Conservation (phyloP, 495 filamentous ascomycete species). For the Penicillium angulare region DNA sequence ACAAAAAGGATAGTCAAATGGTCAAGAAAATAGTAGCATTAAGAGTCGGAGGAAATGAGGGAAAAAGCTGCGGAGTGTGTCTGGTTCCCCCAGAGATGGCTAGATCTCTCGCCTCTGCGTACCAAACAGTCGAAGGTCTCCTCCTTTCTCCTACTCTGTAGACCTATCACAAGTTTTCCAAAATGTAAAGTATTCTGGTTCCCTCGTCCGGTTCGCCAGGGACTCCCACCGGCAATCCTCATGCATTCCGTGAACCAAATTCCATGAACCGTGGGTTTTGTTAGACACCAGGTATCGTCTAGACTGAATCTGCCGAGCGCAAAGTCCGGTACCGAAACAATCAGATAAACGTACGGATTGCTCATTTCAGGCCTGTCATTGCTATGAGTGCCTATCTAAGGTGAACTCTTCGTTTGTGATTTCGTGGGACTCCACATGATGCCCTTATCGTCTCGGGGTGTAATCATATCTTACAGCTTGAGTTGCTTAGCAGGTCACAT, state of each 20-base stretch:
- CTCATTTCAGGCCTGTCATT: no score
- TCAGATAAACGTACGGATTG: no score
- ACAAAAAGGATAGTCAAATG: no score
- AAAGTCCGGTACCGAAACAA: no score
- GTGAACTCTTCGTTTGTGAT: no score
- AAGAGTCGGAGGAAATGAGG: background rate
- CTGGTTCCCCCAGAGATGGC: conserved; percentile 5
- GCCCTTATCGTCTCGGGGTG: no score
- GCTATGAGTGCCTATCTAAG: no score
- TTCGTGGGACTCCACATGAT: no score
- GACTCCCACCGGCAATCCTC: conserved; percentile 11
- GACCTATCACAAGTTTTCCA: conserved; percentile 2
- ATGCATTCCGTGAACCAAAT: conserved; percentile 9
- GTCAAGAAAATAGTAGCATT: background rate
- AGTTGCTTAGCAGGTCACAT: no score
- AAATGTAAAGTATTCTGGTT: conserved; percentile 10
- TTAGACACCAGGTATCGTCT: background rate
- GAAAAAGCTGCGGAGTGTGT: background rate
- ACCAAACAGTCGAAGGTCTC: background rate
- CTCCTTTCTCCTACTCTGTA: background rate
- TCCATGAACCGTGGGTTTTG: conserved; percentile 6
- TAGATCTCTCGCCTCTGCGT: conserved; percentile 8
- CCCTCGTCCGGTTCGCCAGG: conserved; percentile 22
- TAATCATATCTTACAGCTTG: no score
- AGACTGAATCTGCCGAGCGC: background rate